Evolutionary conservation across 371 early-diverging fungal species (phyloP).

Genomic region (Mucor lusitanicus): DNA sequence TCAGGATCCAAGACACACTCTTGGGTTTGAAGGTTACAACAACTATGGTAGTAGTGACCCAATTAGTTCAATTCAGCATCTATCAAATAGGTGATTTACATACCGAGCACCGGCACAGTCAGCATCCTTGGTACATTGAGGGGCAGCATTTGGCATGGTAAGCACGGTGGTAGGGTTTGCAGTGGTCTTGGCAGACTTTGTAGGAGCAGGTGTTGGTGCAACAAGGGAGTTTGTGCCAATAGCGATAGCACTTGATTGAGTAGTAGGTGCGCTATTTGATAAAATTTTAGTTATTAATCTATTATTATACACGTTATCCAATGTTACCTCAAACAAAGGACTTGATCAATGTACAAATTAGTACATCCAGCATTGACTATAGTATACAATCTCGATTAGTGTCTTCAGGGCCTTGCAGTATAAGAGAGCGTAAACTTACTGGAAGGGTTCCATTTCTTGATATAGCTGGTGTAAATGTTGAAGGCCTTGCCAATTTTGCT

Average conservation of each 20-base stretch:
- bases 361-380: slow-evolving; percentile 29
- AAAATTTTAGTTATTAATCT: neutral
- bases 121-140: slow-evolving; percentile 16
- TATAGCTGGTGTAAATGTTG: slow-evolving; percentile 13
- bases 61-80: no score
- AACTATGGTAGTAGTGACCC: neutral
- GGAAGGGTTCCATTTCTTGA: slow-evolving; percentile 33
- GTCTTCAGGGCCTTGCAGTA: no score
- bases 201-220: neutral
- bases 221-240: neutral
- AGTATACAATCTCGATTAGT: neutral
- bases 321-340: slow-evolving; percentile 27
- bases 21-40: slow-evolving; percentile 25
- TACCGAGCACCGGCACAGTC: slow-evolving; percentile 32
- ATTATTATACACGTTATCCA: neutral
- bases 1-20: slow-evolving; percentile 29
- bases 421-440: slow-evolving; percentile 14
- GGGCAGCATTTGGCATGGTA: neutral
- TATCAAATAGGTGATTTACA: neutral
- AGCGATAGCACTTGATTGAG: neutral
- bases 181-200: slow-evolving; percentile 4
- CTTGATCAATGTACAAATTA: slow-evolving; percentile 27
- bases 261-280: slow-evolving; percentile 18
- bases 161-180: slow-evolving; percentile 9
- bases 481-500: slow-evolving; percentile 23